These are phyloP conservation scores for Mikania micrantha DNA, from an alignment of 129 eudicot genomes.

Conservation along the genomic window DNA sequence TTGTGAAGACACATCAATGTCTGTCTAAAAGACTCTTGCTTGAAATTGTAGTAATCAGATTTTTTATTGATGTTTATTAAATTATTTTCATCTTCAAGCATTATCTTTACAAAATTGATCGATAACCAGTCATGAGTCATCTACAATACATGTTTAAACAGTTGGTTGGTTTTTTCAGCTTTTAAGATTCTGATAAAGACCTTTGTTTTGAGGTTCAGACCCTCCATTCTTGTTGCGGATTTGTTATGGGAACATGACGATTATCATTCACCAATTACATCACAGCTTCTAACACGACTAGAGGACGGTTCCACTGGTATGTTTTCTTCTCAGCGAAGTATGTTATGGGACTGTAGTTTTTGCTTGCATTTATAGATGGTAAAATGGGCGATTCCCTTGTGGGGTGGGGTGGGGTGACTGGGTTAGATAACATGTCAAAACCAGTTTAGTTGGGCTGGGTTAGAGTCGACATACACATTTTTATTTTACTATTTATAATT, in stretches of 20 bases:
- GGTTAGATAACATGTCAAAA: not conserved
- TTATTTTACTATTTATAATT: no score
- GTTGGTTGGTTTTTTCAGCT: not conserved
- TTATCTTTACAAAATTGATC: not conserved
- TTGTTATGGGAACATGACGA: slow-evolving; percentile 67
- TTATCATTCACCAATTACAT: slow-evolving; percentile 32
- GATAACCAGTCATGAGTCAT: not conserved
- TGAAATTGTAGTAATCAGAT: not conserved
- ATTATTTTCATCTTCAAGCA: not conserved
- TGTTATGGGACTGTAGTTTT: not conserved
- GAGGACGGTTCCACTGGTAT: slow-evolving; percentile 51
- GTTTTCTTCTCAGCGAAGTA: slow-evolving; percentile 10
- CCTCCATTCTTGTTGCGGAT: slow-evolving; percentile 82
- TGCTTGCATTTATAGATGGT: not conserved
- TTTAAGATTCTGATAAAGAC: not conserved
- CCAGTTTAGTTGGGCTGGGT: not conserved
- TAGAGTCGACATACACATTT: not conserved
- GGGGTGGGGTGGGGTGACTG: not conserved
- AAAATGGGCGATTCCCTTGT: not conserved
- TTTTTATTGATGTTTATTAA: not conserved
- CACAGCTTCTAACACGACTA: slow-evolving; percentile 44
- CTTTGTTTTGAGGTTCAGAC: slow-evolving; percentile 47
- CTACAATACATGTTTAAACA: not conserved
- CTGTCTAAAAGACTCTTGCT: slow-evolving; percentile 25
- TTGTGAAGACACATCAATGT: slow-evolving; percentile 81